These are phyloP conservation scores for Aspergillus eucalypticola DNA, from an alignment of 2,329 filamentous ascomycete genomes.

Conservation along the genomic window DNA sequence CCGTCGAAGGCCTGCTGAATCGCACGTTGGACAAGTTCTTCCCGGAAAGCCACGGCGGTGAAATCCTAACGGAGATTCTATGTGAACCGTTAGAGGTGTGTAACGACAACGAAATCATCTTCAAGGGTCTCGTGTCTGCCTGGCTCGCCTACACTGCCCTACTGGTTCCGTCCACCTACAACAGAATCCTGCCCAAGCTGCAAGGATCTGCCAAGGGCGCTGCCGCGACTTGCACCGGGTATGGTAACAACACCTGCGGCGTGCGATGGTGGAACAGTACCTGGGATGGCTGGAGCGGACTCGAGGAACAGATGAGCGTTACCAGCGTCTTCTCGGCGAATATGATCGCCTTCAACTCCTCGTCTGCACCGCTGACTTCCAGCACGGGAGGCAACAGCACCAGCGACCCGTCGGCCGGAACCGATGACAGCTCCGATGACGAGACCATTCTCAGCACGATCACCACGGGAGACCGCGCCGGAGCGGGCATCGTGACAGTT, in stretches of 20 bases:
- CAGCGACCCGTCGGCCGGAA: conserved; percentile 40
- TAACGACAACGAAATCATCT: conserved; percentile 70
- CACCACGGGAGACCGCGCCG: conserved; percentile 39
- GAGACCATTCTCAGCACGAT: conserved; percentile 16
- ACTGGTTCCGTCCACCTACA: conserved; percentile 61
- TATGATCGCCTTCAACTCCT: conserved; percentile 48
- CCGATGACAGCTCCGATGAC: conserved; percentile 7
- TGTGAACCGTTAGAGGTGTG: conserved; percentile 65
- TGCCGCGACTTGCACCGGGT: conserved; percentile 62
- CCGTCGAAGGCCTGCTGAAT: conserved; percentile 58
- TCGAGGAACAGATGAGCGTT: conserved; percentile 70
- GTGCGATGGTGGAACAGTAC: conserved; percentile 59
- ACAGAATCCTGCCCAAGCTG: conserved; percentile 60
- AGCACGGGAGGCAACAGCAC: conserved; percentile 58
- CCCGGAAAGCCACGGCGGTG: conserved; percentile 40
- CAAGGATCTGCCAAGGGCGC: conserved; percentile 60
- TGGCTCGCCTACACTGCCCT: conserved; percentile 64
- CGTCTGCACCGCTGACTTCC: conserved; percentile 44
- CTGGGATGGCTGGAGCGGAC: conserved; percentile 62
- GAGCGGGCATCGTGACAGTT: conserved; percentile 42
- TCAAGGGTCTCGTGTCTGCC: conserved; percentile 69
- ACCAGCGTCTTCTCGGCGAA: conserved; percentile 64
- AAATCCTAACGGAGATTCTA: conserved; percentile 62
- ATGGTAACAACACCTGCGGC: conserved; percentile 62
- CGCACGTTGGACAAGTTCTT: conserved; percentile 54